Conservation (phyloP, 805 yeast genomes). For the Pichia ethanolica region DNA sequence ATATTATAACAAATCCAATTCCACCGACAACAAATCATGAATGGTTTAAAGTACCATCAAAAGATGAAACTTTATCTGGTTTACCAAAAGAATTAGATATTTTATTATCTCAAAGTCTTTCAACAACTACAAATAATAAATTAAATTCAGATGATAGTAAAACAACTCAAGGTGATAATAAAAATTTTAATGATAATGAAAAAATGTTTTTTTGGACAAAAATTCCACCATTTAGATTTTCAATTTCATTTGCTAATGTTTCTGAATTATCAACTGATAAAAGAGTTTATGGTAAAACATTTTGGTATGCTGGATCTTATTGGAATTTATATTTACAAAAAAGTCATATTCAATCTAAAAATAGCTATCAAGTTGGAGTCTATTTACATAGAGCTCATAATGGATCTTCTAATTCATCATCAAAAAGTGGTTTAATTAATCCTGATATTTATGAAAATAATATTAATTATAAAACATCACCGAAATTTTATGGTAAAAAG, state of each 20-base stretch:
- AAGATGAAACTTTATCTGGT: slow-evolving; percentile 42
- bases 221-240: slow-evolving; percentile 48
- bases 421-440: slow-evolving; percentile 34
- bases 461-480: slow-evolving; percentile 20
- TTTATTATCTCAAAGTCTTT: slow-evolving; percentile 6
- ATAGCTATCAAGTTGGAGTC: slow-evolving; percentile 46
- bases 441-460: slow-evolving; percentile 29
- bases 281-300: slow-evolving; percentile 42
- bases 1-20: slow-evolving; percentile 19
- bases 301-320: slow-evolving; percentile 57
- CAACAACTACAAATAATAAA: slow-evolving; percentile 1
- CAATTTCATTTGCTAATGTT: slow-evolving; percentile 43
- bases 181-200: slow-evolving; percentile 11
- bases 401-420: slow-evolving; percentile 27
- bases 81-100: slow-evolving; percentile 32
- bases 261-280: slow-evolving; percentile 37
- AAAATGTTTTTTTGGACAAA: slow-evolving; percentile 31
- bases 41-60: slow-evolving; percentile 38
- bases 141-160: slow-evolving; percentile 18
- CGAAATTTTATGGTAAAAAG: slow-evolving; percentile 12
- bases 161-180: slow-evolving; percentile 17
- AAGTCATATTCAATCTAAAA: slow-evolving; percentile 30
- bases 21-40: slow-evolving; percentile 22
- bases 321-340: slow-evolving; percentile 53
- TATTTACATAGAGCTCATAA: slow-evolving; percentile 44